Evolutionary conservation across 768 basidiomycete genomes (phyloP).

Genomic region (Amanita thiersii): DNA sequence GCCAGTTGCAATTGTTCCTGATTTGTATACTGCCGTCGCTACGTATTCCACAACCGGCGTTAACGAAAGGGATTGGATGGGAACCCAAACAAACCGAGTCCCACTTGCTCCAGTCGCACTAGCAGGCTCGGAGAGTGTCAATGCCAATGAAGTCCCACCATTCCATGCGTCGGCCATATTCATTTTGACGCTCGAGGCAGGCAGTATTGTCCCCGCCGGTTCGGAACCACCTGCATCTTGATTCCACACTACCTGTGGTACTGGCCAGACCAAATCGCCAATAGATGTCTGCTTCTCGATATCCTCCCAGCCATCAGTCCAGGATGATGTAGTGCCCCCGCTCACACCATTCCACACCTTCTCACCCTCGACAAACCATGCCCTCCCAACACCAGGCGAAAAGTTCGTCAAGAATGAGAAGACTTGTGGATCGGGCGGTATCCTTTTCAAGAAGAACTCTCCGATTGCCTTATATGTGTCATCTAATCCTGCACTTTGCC

Average conservation of each 20-base stretch:
- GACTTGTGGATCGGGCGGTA: conserved; percentile 5
- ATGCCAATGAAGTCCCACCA: background rate
- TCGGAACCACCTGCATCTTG: too few relatives aligned
- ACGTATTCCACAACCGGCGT: background rate
- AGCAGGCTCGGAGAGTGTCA: background rate
- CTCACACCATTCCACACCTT: conserved; percentile 3
- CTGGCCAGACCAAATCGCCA: conserved; percentile 7
- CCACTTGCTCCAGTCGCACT: too few relatives aligned
- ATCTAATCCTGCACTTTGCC: background rate
- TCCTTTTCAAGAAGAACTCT: conserved; percentile 2
- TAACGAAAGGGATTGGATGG: background rate
- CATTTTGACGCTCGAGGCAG: background rate
- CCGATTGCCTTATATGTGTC: background rate
- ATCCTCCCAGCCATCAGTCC: conserved; percentile 7
- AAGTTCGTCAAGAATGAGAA: conserved; percentile 8
- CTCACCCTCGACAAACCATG: conserved; percentile 6
- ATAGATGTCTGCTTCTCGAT: conserved; percentile 1
- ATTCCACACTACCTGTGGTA: background rate
- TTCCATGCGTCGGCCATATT: conserved; percentile 6
- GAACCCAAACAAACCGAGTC: background rate
- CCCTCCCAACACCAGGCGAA: conserved; percentile 3
- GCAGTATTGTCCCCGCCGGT: background rate
- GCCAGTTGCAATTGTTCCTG: too few relatives aligned
- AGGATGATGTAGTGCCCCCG: background rate
- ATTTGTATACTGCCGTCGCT: background rate